Conservation (phyloP, 768 basidiomycete genomes). For the Tylopilus sp. region DNA sequence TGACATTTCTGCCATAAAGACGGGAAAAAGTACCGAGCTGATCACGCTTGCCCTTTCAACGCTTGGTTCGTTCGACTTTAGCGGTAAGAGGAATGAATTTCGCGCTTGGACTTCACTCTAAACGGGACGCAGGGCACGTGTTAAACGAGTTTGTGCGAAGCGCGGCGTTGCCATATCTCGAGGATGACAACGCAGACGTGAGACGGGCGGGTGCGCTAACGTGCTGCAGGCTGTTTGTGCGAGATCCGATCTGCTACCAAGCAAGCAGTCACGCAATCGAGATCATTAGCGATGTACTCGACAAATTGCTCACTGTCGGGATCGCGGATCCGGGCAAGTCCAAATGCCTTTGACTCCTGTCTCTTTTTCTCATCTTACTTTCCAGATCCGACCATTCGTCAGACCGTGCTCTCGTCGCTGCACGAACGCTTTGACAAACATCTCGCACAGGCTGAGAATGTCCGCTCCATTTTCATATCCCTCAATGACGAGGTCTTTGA, state of each 20-base stretch:
- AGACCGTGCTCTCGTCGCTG: slow-evolving; percentile 80
- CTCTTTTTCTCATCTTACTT: slow-evolving; percentile 4
- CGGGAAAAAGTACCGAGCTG: slow-evolving; percentile 62
- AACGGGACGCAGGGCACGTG: slow-evolving; percentile 62
- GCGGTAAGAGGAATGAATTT: slow-evolving; percentile 47
- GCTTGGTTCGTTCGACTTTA: slow-evolving; percentile 92
- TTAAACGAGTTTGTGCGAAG: slow-evolving; percentile 94
- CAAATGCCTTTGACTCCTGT: neutral
- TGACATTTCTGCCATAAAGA: slow-evolving; percentile 50
- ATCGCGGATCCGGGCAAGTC: slow-evolving; percentile 89
- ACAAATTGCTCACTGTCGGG: slow-evolving; percentile 91
- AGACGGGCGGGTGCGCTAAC: slow-evolving; percentile 87
- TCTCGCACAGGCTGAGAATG: slow-evolving; percentile 95
- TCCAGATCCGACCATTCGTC: slow-evolving; percentile 71
- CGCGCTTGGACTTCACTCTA: slow-evolving; percentile 6
- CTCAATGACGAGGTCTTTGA: slow-evolving; percentile 96
- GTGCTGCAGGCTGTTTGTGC: slow-evolving; percentile 87
- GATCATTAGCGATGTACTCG: slow-evolving; percentile 96
- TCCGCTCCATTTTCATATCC: slow-evolving; percentile 95
- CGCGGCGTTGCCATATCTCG: slow-evolving; percentile 89
- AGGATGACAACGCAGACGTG: slow-evolving; percentile 87
- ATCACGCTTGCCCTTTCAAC: slow-evolving; percentile 83
- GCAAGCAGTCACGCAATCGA: slow-evolving; percentile 95
- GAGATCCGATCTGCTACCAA: slow-evolving; percentile 95
- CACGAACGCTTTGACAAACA: slow-evolving; percentile 96